A percentile compares a stretch with the other conserved stretches of the same genome.
Conservation (phyloP, 2,329 filamentous ascomycete species). For the Apiospora kogelbergensis region DNA sequence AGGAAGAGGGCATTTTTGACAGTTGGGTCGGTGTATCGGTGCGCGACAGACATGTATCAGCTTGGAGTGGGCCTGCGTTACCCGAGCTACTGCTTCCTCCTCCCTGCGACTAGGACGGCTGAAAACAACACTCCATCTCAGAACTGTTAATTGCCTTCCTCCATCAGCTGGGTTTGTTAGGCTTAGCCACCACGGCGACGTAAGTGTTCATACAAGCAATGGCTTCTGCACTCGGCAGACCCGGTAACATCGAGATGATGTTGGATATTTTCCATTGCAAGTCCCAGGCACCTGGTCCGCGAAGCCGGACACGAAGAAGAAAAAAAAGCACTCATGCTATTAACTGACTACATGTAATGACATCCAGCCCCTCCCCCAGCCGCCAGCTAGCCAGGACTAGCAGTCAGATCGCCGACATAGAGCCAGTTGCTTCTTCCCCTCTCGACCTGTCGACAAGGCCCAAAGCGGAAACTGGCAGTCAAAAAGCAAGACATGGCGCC, state of each 20-base stretch:
- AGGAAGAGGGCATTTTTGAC: not conserved
- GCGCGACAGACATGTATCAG: conserved; percentile 2
- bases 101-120: not conserved
- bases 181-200: not conserved
- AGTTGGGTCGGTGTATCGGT: not conserved
- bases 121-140: not conserved
- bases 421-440: not conserved
- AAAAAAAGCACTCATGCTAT: not conserved
- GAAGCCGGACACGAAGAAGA: not conserved
- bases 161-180: not conserved
- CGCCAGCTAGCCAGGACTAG: not conserved
- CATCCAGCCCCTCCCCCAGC: not conserved
- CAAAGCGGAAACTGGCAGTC: not conserved
- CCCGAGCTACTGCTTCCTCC: not conserved
- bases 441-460: not conserved
- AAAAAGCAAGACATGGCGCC: not conserved
- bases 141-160: not conserved
- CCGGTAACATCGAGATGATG: not conserved
- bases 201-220: not conserved
- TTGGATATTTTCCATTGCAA: not conserved
- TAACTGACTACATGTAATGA: not conserved
- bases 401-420: not conserved
- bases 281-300: not conserved
- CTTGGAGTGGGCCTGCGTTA: not conserved
- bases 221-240: not conserved